Evolutionary conservation across 2,329 filamentous ascomycete genomes (phyloP), one percentile per base, ranked within the genome.

Genomic region (Zarea fungicola): DNA sequence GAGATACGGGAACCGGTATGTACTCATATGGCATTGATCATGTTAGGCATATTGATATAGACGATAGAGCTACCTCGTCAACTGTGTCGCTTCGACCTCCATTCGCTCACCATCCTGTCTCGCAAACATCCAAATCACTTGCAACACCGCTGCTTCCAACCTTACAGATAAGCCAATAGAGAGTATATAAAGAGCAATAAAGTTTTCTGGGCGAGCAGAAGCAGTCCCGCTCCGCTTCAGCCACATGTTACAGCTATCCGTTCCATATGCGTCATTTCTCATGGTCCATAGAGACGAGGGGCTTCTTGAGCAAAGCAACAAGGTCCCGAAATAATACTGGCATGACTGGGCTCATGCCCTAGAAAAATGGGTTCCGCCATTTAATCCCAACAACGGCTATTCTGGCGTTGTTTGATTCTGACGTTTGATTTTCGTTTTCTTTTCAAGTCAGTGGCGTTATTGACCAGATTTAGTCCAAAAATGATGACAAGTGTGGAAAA

Each of bases 311-410:
- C 39, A 18, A 23, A 42, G 19, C 16, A 40, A 25, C 34, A 32
- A 21, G 8, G 23, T 19, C 6, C 13, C 14, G 19, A 14, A 25
- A 40, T 40, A 22, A 36, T 40, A 42, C 39, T 34, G 37, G 37
- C 46, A 42, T 43, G 39, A 37, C 39, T 49, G 39, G 40, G 39
- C 46, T 42, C 46, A 36, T 49, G 39, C 36, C 40, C 46, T 36
- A 49, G 22, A 48, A 47, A n/a, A 47, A 40, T 32, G 34, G 39
- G 32, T 41, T 28, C 37, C 36, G 16, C 29, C 45, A 22, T 42
- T 48, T 26, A 35, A 21, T 41, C 28, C 37, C 42, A 18, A 26
- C 16, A 10, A 22, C 22, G n/a, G n/a, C n/a, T 34, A 8, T 34
- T 16, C 31, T 34, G 31, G 16, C 28, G 14, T 29, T 29, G 28